Conservation (phyloP, 495 filamentous ascomycete species). For the Penicillium atrosanguineum region DNA sequence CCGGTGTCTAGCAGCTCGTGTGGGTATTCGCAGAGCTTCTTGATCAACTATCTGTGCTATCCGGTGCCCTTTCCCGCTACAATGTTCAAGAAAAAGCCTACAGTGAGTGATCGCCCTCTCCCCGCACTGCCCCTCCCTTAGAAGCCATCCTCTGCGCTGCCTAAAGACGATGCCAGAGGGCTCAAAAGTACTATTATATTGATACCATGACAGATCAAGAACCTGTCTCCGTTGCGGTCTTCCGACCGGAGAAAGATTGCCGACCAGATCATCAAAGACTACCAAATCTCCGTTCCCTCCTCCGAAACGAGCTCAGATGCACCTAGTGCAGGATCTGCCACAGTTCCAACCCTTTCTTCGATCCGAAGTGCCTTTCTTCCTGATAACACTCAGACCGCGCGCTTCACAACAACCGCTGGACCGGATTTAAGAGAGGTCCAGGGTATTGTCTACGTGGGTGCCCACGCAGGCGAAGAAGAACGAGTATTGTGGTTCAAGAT, state of each 20-base stretch:
- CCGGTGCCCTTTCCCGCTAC: neutral
- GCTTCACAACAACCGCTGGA: slow-evolving; percentile 68
- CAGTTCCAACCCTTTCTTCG: slow-evolving; percentile 45
- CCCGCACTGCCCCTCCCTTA: slow-evolving; percentile 30
- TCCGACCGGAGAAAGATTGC: slow-evolving; percentile 70
- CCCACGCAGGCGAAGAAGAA: slow-evolving; percentile 54
- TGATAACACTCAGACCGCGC: slow-evolving; percentile 60
- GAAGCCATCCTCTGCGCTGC: slow-evolving; percentile 3
- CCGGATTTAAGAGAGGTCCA: slow-evolving; percentile 62
- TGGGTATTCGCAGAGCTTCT: neutral
- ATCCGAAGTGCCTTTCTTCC: slow-evolving; percentile 64
- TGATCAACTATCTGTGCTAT: neutral
- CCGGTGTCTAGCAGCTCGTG: neutral
- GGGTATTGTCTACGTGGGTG: slow-evolving; percentile 65
- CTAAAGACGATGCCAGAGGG: neutral
- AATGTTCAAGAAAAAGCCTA: slow-evolving; percentile 84
- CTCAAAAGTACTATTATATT: neutral
- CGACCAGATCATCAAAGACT: slow-evolving; percentile 66
- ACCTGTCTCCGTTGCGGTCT: slow-evolving; percentile 64
- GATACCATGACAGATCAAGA: slow-evolving; percentile 56
- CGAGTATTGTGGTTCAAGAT: slow-evolving; percentile 69
- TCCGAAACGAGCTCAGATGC: slow-evolving; percentile 36
- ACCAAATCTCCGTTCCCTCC: slow-evolving; percentile 49
- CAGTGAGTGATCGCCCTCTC: slow-evolving; percentile 40
- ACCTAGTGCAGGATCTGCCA: slow-evolving; percentile 28